phyloP scores from a whole-genome alignment of 257 asterid species.

The Voacanga thouarsii region DNA sequence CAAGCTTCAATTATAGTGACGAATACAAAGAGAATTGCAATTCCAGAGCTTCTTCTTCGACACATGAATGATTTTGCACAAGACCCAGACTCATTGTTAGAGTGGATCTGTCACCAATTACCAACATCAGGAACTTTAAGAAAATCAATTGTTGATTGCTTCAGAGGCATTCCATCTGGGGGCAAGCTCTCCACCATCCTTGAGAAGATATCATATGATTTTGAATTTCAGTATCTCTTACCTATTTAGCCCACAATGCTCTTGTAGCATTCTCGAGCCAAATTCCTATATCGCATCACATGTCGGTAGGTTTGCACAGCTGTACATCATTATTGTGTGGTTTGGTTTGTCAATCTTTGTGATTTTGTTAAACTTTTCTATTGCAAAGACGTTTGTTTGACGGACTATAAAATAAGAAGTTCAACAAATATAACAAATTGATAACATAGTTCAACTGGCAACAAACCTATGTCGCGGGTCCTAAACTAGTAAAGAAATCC shows the following conservation, averaged over 20 bases:
- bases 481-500: no score
- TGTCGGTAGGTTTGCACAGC: no score
- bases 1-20: conserved; percentile 79
- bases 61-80: conserved; percentile 60
- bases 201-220: conserved; percentile 77
- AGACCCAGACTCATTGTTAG: conserved; percentile 54
- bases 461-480: no score
- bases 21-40: conserved; percentile 43
- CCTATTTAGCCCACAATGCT: conserved; percentile 2
- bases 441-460: no score
- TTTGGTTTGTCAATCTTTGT: no score
- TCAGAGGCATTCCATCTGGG: conserved; percentile 37
- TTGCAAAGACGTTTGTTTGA: no score
- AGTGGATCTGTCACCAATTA: conserved; percentile 77
- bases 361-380: no score
- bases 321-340: no score
- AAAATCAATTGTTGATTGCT: conserved; percentile 71
- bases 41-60: conserved; percentile 72
- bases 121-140: conserved; percentile 74
- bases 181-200: conserved; percentile 44
- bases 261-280: neutral
- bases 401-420: no score
- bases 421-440: no score
- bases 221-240: conserved; percentile 76
- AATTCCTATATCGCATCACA: neutral